Conservation (phyloP, 1,139 yeast species). For the Pichia sp. region DNA sequence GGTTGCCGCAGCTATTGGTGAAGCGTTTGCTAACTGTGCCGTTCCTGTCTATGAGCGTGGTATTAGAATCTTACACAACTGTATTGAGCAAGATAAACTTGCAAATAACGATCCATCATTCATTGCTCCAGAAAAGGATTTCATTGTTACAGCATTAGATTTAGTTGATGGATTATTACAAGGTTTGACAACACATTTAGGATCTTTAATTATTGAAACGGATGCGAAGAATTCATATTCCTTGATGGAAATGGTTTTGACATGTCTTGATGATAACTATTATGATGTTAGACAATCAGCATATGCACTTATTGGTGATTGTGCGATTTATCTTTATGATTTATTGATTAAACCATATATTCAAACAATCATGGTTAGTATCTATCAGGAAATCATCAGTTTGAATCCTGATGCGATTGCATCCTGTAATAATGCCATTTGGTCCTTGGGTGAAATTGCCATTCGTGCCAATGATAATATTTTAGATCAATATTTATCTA, state of each 20-base stretch:
- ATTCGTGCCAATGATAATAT: slow-evolving; percentile 53
- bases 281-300: slow-evolving; percentile 93
- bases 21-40: slow-evolving; percentile 85
- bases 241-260: slow-evolving; percentile 61
- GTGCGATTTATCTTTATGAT: slow-evolving; percentile 63
- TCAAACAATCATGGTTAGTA: slow-evolving; percentile 56
- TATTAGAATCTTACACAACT: slow-evolving; percentile 60
- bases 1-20: slow-evolving; percentile 85
- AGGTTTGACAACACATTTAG: slow-evolving; percentile 70
- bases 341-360: slow-evolving; percentile 55
- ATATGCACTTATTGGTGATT: slow-evolving; percentile 87
- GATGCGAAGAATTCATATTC: slow-evolving; percentile 34
- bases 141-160: slow-evolving; percentile 85
- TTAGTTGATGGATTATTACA: slow-evolving; percentile 90
- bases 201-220: slow-evolving; percentile 49
- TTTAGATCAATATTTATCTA: slow-evolving; percentile 59
- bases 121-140: slow-evolving; percentile 87
- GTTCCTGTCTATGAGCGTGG: slow-evolving; percentile 86
- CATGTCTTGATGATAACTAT: slow-evolving; percentile 72
- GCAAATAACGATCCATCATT: slow-evolving; percentile 65
- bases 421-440: slow-evolving; percentile 84
- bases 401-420: slow-evolving; percentile 51
- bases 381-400: slow-evolving; percentile 66
- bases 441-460: slow-evolving; percentile 90
- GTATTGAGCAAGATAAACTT: slow-evolving; percentile 66